Percentiles rank a stretch among this genome's conserved stretches.
Evolutionary conservation across 805 yeast genomes (phyloP).

Genomic region (Kluyveromyces siamensis): DNA sequence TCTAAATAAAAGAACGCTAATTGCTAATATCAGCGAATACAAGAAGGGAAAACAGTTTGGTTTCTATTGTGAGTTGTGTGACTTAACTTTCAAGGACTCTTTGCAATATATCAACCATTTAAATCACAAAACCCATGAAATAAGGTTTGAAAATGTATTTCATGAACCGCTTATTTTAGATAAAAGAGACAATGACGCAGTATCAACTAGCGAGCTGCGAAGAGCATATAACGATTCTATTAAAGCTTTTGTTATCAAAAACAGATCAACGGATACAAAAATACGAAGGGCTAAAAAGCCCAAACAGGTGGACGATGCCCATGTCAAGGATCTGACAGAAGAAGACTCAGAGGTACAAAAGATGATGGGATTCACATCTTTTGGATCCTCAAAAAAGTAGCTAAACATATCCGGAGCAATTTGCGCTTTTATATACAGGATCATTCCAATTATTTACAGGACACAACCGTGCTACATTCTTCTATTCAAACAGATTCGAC

Average conservation of each 20-base stretch:
- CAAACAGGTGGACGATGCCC: constrained; percentile 4
- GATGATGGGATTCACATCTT: constrained; percentile 54
- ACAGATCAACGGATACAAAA: constrained; percentile 30
- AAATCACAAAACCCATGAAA: constrained; percentile 61
- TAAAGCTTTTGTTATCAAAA: constrained; percentile 22
- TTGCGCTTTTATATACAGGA: constrained; percentile 2
- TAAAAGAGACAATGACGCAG: constrained; percentile 30
- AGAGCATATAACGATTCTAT: constrained; percentile 31
- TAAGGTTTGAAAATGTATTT: constrained; percentile 30
- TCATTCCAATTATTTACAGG: constrained; percentile 2
- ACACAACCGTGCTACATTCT: background rate
- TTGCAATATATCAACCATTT: constrained; percentile 76
- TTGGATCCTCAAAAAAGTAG: constrained; percentile 40
- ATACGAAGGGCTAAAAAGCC: constrained; percentile 25
- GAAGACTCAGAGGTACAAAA: constrained; percentile 23
- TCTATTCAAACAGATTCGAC: constrained; percentile 17
- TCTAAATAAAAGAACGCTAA: constrained; percentile 28
- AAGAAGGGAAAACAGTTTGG: constrained; percentile 61
- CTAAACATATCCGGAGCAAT: background rate
- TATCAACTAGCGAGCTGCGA: constrained; percentile 42
- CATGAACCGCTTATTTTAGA: constrained; percentile 24
- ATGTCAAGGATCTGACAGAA: background rate
- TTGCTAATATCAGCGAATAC: constrained; percentile 22
- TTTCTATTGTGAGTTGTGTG: constrained; percentile 75
- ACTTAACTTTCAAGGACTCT: constrained; percentile 73